These are phyloP conservation scores for Debaryomyces hansenii DNA, from an alignment of 805 yeast genomes.

Conservation along the genomic window DNA sequence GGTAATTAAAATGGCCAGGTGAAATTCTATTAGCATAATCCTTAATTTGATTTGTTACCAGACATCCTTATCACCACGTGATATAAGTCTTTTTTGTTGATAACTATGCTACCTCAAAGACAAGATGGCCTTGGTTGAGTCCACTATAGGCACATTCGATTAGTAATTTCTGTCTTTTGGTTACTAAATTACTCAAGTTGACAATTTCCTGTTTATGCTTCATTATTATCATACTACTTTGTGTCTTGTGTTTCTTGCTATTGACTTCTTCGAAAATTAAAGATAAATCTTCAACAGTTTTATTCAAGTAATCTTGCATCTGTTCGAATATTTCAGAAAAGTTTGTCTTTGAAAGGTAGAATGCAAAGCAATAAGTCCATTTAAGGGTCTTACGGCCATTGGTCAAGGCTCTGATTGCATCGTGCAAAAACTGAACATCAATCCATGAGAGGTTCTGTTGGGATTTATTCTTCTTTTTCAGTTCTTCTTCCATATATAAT, in stretches of 20 bases:
- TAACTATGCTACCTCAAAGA: constrained; percentile 12
- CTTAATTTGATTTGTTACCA: too few relatives aligned
- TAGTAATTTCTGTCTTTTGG: constrained; percentile 38
- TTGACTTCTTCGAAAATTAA: constrained; percentile 52
- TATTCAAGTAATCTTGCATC: constrained; percentile 62
- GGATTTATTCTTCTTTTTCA: constrained; percentile 25
- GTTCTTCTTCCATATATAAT: constrained; percentile 59
- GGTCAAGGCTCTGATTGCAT: constrained; percentile 63
- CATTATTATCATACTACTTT: constrained; percentile 30
- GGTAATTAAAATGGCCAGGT: too few relatives aligned
- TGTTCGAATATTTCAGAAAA: constrained; percentile 66
- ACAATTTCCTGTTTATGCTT: constrained; percentile 39
- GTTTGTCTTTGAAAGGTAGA: constrained; percentile 54
- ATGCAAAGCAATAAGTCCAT: constrained; percentile 89
- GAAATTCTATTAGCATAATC: too few relatives aligned
- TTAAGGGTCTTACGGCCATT: constrained; percentile 74
- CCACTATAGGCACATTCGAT: constrained; percentile 47
- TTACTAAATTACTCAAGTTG: constrained; percentile 43
- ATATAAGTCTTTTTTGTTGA: not conserved
- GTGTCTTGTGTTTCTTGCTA: constrained; percentile 22
- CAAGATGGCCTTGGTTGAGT: constrained; percentile 32
- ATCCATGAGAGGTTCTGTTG: constrained; percentile 61
- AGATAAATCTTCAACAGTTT: constrained; percentile 69
- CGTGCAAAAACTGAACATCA: constrained; percentile 80
- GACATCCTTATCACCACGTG: not conserved